A percentile compares a stretch with the other conserved stretches of the same genome.
Evolutionary conservation across 1,284 basidiomycete genomes (phyloP).

Genomic region (Papiliotrema terrestris): DNA sequence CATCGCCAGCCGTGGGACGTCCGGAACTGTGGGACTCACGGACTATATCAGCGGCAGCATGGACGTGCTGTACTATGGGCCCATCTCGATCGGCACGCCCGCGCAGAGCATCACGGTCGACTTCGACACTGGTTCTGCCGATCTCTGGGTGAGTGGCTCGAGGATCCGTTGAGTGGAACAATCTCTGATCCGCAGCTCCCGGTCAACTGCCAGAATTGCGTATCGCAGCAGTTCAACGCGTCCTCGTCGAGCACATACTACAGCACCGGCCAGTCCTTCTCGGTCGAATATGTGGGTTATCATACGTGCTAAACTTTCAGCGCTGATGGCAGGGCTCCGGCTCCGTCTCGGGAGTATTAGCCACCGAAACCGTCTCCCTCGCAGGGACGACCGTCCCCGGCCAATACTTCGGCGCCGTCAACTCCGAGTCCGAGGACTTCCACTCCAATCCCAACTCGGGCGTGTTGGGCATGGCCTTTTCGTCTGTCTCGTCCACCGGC

Average conservation of each 20-base stretch:
- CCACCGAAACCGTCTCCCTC: slow-evolving; percentile 67
- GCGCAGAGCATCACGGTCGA: slow-evolving; percentile 44
- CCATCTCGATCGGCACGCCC: slow-evolving; percentile 34
- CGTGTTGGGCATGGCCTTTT: slow-evolving; percentile 45
- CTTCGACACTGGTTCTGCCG: slow-evolving; percentile 54
- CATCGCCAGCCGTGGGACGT: too few relatives aligned
- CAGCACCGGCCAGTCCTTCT: slow-evolving; percentile 18
- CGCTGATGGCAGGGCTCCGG: slow-evolving; percentile 54
- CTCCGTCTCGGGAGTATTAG: slow-evolving; percentile 64
- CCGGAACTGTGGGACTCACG: slow-evolving; percentile 12
- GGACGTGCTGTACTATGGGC: slow-evolving; percentile 32
- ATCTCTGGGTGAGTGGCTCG: slow-evolving; percentile 32
- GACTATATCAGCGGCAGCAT: slow-evolving; percentile 26
- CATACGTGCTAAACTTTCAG: neutral
- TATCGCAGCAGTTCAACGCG: slow-evolving; percentile 18
- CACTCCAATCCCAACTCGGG: slow-evolving; percentile 47
- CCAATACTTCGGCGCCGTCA: slow-evolving; percentile 48
- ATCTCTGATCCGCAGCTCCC: slow-evolving; percentile 17
- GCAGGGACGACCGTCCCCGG: slow-evolving; percentile 65
- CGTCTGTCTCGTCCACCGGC: slow-evolving; percentile 40
- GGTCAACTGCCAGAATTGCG: slow-evolving; percentile 19
- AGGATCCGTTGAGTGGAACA: neutral
- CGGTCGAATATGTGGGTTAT: slow-evolving; percentile 25
- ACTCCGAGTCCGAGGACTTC: slow-evolving; percentile 42
- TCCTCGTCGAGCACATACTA: slow-evolving; percentile 12